phyloP scores from a whole-genome alignment of 352 stramenopile species.

The Pythium myriotylum region DNA sequence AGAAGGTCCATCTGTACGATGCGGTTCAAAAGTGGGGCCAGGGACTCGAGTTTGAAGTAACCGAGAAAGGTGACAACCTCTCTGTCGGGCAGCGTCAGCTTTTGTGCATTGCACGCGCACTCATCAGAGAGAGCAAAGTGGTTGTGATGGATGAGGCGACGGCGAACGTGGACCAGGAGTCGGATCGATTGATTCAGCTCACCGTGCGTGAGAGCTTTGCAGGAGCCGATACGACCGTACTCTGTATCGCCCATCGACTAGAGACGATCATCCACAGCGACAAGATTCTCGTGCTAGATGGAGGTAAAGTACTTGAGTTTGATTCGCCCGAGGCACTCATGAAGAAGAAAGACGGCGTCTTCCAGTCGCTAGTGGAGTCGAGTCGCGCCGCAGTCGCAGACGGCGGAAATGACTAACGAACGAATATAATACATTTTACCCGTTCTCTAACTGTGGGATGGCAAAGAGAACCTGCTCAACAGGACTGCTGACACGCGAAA shows the following conservation, averaged over 20 bases:
- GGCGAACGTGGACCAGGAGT: constrained; percentile 61
- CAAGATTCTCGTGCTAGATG: constrained; percentile 87
- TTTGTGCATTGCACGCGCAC: constrained; percentile 89
- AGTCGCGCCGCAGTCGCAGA: constrained; percentile 14
- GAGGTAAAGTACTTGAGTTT: constrained; percentile 83
- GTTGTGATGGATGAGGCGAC: constrained; percentile 95
- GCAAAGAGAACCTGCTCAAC: too few species aligned
- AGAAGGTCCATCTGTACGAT: constrained; percentile 64
- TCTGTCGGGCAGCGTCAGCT: constrained; percentile 92
- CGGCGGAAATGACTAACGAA: not conserved
- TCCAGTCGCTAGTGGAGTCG: constrained; percentile 41
- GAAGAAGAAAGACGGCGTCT: constrained; percentile 56
- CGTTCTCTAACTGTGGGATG: too few species aligned
- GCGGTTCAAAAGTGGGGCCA: constrained; percentile 23
- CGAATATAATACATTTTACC: too few species aligned
- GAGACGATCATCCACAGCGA: constrained; percentile 94
- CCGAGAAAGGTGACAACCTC: constrained; percentile 91
- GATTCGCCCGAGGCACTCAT: constrained; percentile 80
- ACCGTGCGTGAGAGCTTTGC: constrained; percentile 57
- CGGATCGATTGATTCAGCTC: constrained; percentile 83
- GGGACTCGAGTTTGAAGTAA: constrained; percentile 78
- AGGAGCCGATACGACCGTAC: constrained; percentile 73
- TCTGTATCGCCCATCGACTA: constrained; percentile 95
- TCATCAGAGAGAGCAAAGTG: constrained; percentile 82
- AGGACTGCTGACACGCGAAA: too few species aligned